These are phyloP conservation scores for Pterothamnion heteromorphum DNA, from an alignment of 31 red algal genomes.

Conservation along the genomic window DNA sequence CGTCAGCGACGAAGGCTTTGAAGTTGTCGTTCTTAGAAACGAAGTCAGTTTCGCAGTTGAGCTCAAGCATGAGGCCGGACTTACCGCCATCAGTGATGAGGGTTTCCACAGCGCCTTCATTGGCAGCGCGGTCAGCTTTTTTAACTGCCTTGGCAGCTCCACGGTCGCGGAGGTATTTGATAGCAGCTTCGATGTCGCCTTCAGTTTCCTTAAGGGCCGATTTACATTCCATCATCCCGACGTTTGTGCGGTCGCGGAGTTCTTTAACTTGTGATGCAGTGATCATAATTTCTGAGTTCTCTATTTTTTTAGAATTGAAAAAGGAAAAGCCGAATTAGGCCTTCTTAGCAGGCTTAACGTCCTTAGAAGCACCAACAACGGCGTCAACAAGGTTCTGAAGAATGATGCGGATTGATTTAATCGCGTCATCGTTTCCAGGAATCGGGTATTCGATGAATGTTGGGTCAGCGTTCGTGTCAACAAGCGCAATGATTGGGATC, in stretches of 20 bases:
- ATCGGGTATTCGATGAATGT: conserved; percentile 63
- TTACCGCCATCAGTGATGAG: background rate
- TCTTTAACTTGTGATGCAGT: background rate
- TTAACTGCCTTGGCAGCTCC: background rate
- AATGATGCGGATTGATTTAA: background rate
- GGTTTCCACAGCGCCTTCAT: background rate
- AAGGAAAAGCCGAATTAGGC: background rate
- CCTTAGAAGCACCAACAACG: background rate
- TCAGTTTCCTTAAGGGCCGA: background rate
- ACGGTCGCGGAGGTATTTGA: background rate
- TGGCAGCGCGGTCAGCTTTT: background rate
- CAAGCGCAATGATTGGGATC: conserved; percentile 83
- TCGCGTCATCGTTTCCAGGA: conserved; percentile 93
- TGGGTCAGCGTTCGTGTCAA: conserved; percentile 93
- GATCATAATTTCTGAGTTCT: background rate
- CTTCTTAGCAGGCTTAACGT: too few species aligned
- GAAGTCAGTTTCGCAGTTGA: background rate
- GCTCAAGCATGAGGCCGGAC: background rate
- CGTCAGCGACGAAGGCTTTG: background rate
- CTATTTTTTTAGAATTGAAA: background rate
- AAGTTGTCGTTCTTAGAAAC: background rate
- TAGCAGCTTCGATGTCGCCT: background rate
- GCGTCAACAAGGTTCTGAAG: background rate
- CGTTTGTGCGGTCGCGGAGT: background rate
- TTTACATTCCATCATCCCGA: background rate